Percentiles rank a stretch among this genome's conserved stretches.
phyloP scores from a whole-genome alignment of 1,139 yeast species.

The Kodamaea sp. region DNA sequence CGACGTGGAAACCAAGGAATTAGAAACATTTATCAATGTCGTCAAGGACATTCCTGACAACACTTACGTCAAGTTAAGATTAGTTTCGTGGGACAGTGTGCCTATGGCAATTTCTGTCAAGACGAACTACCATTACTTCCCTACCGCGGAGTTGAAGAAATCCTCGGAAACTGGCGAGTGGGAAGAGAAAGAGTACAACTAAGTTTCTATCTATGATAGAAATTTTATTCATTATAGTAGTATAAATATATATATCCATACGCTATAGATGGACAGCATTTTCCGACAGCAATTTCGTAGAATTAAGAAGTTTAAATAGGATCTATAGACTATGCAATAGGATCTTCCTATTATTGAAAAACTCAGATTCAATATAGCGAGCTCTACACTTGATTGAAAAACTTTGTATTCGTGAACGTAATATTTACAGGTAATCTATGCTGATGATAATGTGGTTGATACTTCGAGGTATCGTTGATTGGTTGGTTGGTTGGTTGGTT shows the following conservation, averaged over 20 bases:
- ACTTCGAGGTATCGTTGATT: no score
- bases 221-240: no score
- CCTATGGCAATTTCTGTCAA: conserved; percentile 85
- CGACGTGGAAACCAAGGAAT: conserved; percentile 68
- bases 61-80: conserved; percentile 76
- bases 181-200: conserved; percentile 44
- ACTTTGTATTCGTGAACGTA: neutral
- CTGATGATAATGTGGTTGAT: no score
- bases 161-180: conserved; percentile 43
- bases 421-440: neutral
- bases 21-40: conserved; percentile 63
- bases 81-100: conserved; percentile 81
- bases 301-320: no score
- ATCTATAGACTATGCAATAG: no score
- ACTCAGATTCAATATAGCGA: no score
- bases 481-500: no score
- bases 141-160: conserved; percentile 67
- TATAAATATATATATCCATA: no score
- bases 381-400: no score
- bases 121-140: conserved; percentile 89
- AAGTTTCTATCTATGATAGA: neutral
- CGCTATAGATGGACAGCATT: no score
- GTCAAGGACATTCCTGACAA: conserved; percentile 72
- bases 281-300: no score
- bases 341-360: no score